Conservation (phyloP, 2,329 filamentous ascomycete genomes). For the Huntiella abstrusa region DNA sequence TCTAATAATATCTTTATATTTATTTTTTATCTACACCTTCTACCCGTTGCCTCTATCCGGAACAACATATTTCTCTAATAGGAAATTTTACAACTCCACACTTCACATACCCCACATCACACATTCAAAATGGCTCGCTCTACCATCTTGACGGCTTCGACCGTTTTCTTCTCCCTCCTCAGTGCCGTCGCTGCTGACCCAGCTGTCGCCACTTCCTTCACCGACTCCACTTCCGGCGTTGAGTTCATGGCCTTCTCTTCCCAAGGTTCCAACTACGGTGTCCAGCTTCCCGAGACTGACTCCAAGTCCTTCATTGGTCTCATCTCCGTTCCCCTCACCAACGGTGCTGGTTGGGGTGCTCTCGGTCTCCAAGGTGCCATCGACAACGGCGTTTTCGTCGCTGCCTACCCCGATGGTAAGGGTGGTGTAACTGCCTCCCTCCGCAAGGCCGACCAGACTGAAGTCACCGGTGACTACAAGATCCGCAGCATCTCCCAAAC, state of each 20-base stretch:
- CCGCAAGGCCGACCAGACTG: constrained; percentile 25
- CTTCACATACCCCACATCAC: not conserved
- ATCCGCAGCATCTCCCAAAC: constrained; percentile 24
- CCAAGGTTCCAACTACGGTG: constrained; percentile 22
- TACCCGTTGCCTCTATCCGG: not conserved
- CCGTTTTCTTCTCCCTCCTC: constrained; percentile 7
- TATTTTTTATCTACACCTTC: constrained; percentile 1
- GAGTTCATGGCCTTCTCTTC: constrained; percentile 17
- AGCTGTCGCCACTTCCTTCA: constrained; percentile 6
- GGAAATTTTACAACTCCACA: not conserved
- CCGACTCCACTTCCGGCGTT: constrained; percentile 10
- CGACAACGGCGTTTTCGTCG: constrained; percentile 25
- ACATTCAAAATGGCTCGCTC: constrained; percentile 7
- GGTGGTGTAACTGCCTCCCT: constrained; percentile 23
- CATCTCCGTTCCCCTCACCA: constrained; percentile 22
- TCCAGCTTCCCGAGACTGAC: constrained; percentile 23
- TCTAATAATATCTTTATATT: not conserved
- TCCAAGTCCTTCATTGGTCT: constrained; percentile 27
- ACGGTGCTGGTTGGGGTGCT: constrained; percentile 27
- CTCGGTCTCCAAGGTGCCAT: constrained; percentile 26
- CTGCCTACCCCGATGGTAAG: constrained; percentile 24
- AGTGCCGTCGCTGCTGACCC: not conserved
- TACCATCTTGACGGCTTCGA: constrained; percentile 6
- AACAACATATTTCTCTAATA: no score
- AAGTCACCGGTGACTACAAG: constrained; percentile 23